These are phyloP conservation scores for Phytopythium delawarense DNA, from an alignment of 352 stramenopile species.

Conservation along the genomic window DNA sequence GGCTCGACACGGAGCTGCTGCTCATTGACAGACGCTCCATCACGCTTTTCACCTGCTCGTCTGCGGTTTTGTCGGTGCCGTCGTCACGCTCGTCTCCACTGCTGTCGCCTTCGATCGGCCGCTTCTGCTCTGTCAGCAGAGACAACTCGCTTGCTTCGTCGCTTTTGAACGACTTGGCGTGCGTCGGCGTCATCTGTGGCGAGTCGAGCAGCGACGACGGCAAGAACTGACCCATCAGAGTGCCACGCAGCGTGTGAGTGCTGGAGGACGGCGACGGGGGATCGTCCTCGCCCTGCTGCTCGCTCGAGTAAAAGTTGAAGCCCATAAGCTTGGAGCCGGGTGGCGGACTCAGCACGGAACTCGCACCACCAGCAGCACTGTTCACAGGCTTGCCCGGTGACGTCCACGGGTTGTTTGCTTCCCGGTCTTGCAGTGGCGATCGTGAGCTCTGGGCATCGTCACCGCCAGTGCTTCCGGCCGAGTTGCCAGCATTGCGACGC, in stretches of 20 bases:
- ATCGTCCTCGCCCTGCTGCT: slow-evolving; percentile 44
- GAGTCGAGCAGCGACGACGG: slow-evolving; percentile 77
- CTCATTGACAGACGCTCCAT: slow-evolving; percentile 34
- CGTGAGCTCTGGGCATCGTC: slow-evolving; percentile 14
- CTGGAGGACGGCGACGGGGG: slow-evolving; percentile 42
- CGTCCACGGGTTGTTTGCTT: slow-evolving; percentile 40
- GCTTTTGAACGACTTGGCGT: slow-evolving; percentile 21
- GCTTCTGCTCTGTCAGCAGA: slow-evolving; percentile 3
- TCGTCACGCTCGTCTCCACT: background rate
- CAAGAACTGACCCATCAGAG: slow-evolving; percentile 76
- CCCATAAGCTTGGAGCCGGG: slow-evolving; percentile 24
- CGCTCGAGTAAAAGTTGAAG: slow-evolving; percentile 59
- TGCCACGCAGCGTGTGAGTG: slow-evolving; percentile 59
- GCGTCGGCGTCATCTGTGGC: slow-evolving; percentile 70
- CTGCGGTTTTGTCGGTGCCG: slow-evolving; percentile 20
- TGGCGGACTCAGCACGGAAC: slow-evolving; percentile 10
- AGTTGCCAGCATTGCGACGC: slow-evolving; percentile 13
- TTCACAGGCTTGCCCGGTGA: slow-evolving; percentile 34
- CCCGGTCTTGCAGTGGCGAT: slow-evolving; percentile 27
- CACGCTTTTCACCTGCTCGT: slow-evolving; percentile 15
- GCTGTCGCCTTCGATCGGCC: slow-evolving; percentile 11
- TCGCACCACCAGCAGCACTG: slow-evolving; percentile 19
- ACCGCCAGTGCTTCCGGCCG: slow-evolving; percentile 18
- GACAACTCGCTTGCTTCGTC: slow-evolving; percentile 13
- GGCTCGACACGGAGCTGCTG: slow-evolving; percentile 3